Percentiles rank a stretch among this genome's conserved stretches.
These are phyloP conservation scores for Agaricus subrufescens DNA, from an alignment of 768 basidiomycete species.

Conservation along the genomic window DNA sequence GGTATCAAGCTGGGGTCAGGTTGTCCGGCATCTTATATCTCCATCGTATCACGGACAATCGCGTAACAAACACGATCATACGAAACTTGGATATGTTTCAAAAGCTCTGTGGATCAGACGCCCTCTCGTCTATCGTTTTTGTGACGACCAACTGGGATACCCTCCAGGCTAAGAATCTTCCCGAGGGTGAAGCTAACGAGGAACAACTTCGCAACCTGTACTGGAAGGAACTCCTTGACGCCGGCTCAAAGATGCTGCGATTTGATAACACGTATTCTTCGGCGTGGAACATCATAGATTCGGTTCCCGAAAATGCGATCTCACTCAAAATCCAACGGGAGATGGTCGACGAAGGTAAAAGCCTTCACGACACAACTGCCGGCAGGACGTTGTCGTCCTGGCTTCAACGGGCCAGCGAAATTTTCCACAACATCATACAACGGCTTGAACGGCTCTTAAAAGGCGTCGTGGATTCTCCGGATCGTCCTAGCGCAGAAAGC, in stretches of 20 bases:
- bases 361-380: conserved; percentile 9
- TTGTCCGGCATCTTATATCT: conserved; percentile 10
- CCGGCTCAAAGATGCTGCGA: conserved; percentile 1
- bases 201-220: conserved; percentile 1
- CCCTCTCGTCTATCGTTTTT: background rate
- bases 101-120: conserved; percentile 7
- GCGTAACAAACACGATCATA: background rate
- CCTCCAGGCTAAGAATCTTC: background rate
- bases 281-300: conserved; percentile 11
- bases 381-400: conserved; percentile 8
- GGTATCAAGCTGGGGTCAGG: conserved; percentile 4
- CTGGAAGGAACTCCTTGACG: conserved; percentile 1
- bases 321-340: conserved; percentile 12
- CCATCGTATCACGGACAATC: conserved; percentile 7
- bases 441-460: background rate
- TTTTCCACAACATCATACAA: background rate
- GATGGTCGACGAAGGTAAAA: conserved; percentile 12
- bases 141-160: conserved; percentile 12
- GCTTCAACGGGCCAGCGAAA: background rate
- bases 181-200: background rate
- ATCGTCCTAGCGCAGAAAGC: background rate
- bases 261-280: background rate
- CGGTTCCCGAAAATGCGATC: background rate
- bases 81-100: conserved; percentile 7
- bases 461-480: background rate